Evolutionary conservation across 139 green algal genomes (phyloP).

Genomic region (Volvox reticuliferus): DNA sequence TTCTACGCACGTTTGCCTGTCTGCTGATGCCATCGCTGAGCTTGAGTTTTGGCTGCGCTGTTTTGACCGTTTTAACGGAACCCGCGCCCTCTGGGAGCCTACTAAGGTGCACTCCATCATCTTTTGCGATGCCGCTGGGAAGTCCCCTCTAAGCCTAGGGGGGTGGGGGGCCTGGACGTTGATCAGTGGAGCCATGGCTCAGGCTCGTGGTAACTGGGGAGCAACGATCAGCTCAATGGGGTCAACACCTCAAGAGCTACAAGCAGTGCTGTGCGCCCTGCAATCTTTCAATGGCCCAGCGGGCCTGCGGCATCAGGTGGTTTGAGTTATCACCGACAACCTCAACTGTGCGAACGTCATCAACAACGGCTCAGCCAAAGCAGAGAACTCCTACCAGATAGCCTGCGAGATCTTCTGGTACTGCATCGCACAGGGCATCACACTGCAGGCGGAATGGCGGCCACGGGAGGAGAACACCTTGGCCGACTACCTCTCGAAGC

Average conservation of each 20-base stretch:
- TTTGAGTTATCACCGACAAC: too few relatives aligned
- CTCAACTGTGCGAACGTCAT: too few relatives aligned
- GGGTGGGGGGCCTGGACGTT: slow-evolving; percentile 47
- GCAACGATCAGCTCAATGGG: background rate
- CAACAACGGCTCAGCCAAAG: too few relatives aligned
- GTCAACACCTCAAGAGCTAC: slow-evolving; percentile 29
- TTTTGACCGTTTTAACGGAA: slow-evolving; percentile 40
- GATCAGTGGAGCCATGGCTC: background rate
- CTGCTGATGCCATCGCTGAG: background rate
- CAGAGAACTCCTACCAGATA: too few relatives aligned
- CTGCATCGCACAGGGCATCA: too few relatives aligned
- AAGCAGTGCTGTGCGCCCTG: background rate
- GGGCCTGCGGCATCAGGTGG: too few relatives aligned
- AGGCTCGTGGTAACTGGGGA: background rate
- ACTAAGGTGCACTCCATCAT: too few relatives aligned
- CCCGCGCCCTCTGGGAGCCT: background rate
- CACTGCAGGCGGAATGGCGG: too few relatives aligned
- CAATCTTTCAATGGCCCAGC: slow-evolving; percentile 1
- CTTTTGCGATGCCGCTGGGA: slow-evolving; percentile 34
- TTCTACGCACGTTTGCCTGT: background rate
- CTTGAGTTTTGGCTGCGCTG: background rate
- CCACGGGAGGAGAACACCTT: too few relatives aligned
- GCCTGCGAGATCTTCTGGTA: too few relatives aligned
- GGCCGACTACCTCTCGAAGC: slow-evolving; percentile 24
- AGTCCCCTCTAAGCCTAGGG: background rate